A percentile compares a stretch with the other conserved stretches of the same genome.
phyloP scores from a whole-genome alignment of 345 rosid genomes.

The Brassica rapa region DNA sequence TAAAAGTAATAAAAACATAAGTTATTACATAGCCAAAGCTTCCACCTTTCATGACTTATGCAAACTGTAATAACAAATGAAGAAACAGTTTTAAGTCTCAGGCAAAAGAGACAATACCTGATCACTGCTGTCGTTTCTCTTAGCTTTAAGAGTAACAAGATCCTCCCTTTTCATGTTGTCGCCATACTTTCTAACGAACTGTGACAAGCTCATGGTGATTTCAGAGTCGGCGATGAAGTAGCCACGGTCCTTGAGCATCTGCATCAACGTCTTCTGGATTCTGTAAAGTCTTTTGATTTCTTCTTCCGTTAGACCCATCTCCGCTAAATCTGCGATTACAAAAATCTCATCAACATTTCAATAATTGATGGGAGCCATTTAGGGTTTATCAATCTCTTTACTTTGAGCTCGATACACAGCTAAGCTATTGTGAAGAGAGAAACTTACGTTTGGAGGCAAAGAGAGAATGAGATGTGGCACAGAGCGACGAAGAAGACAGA shows the following conservation, averaged over 20 bases:
- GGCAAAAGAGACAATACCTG: conserved; percentile 48
- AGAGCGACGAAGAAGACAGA: background rate
- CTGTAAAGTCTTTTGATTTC: conserved; percentile 67
- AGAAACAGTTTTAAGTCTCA: background rate
- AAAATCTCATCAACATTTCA: too few species aligned
- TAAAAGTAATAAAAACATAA: background rate
- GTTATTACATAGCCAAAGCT: background rate
- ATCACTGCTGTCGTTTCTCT: conserved; percentile 56
- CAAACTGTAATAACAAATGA: background rate
- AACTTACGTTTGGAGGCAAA: conserved; percentile 15
- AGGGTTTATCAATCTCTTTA: background rate
- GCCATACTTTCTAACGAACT: conserved; percentile 60
- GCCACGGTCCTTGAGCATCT: conserved; percentile 75
- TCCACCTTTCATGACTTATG: background rate
- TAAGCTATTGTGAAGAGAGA: background rate
- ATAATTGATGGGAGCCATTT: too few species aligned
- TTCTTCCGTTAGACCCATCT: conserved; percentile 64
- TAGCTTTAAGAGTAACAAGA: conserved; percentile 63
- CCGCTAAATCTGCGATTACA: background rate
- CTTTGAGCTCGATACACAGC: background rate
- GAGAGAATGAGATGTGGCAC: background rate
- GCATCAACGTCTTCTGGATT: conserved; percentile 73
- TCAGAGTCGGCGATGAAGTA: conserved; percentile 72
- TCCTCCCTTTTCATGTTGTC: conserved; percentile 90
- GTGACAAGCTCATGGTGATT: conserved; percentile 48